Evolutionary conservation across 2,329 filamentous ascomycete genomes (phyloP), one percentile per base, ranked within the genome.

Genomic region (Nemania diffusa): DNA sequence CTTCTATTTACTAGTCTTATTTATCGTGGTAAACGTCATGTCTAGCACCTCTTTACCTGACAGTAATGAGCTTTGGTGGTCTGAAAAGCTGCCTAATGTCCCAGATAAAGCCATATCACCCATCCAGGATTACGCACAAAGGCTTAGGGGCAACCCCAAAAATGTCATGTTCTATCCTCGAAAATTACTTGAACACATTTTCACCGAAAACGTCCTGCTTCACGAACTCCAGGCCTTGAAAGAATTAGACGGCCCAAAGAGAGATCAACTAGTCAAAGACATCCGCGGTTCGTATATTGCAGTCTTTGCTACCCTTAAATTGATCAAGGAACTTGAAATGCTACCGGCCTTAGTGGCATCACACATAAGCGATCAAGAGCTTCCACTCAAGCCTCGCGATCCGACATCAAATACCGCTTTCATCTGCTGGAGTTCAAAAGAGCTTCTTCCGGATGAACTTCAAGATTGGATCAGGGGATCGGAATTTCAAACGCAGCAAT

Each of bases 121-220:
- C n/a, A n/a, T n/a, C n/a, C n/a, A n/a, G n/a, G n/a, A n/a, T n/a
- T n/a, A n/a, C n/a, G n/a, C n/a, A n/a, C n/a, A n/a, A n/a, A n/a
- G n/a, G n/a, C n/a, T n/a, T n/a, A n/a, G n/a, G n/a, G n/a, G n/a
- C n/a, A n/a, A n/a, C n/a, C n/a, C n/a, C n/a, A n/a, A n/a, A n/a
- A n/a, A n/a, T n/a, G n/a, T n/a, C n/a, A n/a, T n/a, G n/a, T n/a
- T 60, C 34, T 61, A 53, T 48, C 59, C 59, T 26, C 20, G 5
- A 29, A 3, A 0, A 20, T 29, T 56, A 9, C 60, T 62, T 40
- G 2, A 29, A 15, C 51, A 50, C 9, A 11, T 56, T 20, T 37
- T 62, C 22, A 37, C 51, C 6, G 20, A 32, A 42, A 0, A 50
- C 5, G 29, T 40, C 1, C 27, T 62, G 9, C 20, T 29, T 26